Percentiles rank a stretch among this genome's conserved stretches.
Conservation (phyloP, 2,329 filamentous ascomycete genomes). For the Monilinia laxa region DNA sequence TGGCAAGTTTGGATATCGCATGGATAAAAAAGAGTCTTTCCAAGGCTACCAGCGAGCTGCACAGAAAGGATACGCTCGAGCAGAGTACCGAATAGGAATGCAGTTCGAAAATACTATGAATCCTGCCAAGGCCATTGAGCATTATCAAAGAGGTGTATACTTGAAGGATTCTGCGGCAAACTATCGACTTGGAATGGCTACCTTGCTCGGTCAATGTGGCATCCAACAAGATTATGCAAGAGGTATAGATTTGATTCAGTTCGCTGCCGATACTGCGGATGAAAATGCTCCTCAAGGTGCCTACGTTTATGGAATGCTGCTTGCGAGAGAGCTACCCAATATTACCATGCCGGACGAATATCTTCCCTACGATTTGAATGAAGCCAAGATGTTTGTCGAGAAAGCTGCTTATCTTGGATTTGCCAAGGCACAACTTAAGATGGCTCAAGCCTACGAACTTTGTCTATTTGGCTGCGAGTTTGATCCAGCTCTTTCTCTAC, state of each 20-base stretch:
- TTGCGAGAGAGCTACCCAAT: slow-evolving; percentile 87
- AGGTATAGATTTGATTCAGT: slow-evolving; percentile 79
- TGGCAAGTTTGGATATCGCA: slow-evolving; percentile 85
- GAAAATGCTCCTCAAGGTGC: slow-evolving; percentile 96
- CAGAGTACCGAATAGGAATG: slow-evolving; percentile 98
- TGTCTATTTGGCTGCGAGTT: slow-evolving; percentile 94
- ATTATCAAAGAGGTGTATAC: slow-evolving; percentile 81
- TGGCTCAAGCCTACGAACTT: slow-evolving; percentile 93
- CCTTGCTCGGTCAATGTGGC: slow-evolving; percentile 87
- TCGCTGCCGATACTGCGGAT: slow-evolving; percentile 82
- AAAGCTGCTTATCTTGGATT: slow-evolving; percentile 96
- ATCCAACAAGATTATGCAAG: slow-evolving; percentile 76
- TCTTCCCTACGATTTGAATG: slow-evolving; percentile 68
- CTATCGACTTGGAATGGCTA: slow-evolving; percentile 95
- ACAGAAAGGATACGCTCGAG: slow-evolving; percentile 79
- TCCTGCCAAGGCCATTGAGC: slow-evolving; percentile 82
- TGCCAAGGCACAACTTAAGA: slow-evolving; percentile 93
- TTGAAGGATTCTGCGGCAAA: slow-evolving; percentile 83
- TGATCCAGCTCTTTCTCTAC: slow-evolving; percentile 84
- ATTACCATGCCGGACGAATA: slow-evolving; percentile 73
- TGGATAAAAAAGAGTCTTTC: slow-evolving; percentile 95
- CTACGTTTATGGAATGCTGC: slow-evolving; percentile 93
- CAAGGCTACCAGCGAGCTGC: slow-evolving; percentile 81
- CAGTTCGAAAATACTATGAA: slow-evolving; percentile 96
- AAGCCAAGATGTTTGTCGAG: slow-evolving; percentile 84